A percentile compares a stretch with the other conserved stretches of the same genome.
phyloP scores from a whole-genome alignment of 805 yeast species.

The Lachancea waltii region DNA sequence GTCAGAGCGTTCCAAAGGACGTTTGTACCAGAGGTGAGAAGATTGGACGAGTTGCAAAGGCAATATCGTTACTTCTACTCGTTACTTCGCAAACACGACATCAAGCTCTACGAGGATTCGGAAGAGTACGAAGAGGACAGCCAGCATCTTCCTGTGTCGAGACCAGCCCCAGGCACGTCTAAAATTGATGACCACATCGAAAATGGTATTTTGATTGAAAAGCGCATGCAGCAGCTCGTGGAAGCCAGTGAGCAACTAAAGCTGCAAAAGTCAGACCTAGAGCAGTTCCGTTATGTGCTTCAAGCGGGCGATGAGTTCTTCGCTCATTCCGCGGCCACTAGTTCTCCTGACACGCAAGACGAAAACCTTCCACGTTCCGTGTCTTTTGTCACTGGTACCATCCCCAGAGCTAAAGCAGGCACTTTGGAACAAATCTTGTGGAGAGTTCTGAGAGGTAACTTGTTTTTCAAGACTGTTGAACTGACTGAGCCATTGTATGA shows the following conservation, averaged over 20 bases:
- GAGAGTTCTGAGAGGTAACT: slow-evolving; percentile 70
- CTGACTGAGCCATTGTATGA: slow-evolving; percentile 52
- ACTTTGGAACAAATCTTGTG: slow-evolving; percentile 64
- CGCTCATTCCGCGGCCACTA: slow-evolving; percentile 16
- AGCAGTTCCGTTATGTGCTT: slow-evolving; percentile 53
- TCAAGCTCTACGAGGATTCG: slow-evolving; percentile 30
- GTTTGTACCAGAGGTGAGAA: slow-evolving; percentile 81
- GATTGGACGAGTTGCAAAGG: slow-evolving; percentile 79
- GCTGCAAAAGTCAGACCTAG: slow-evolving; percentile 47
- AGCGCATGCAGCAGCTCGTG: slow-evolving; percentile 63
- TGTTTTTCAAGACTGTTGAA: slow-evolving; percentile 54
- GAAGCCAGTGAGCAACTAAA: slow-evolving; percentile 61
- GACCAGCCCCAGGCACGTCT: slow-evolving; percentile 39
- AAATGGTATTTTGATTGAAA: slow-evolving; percentile 62
- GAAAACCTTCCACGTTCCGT: slow-evolving; percentile 7
- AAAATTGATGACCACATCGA: slow-evolving; percentile 67
- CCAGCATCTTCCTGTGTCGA: no score
- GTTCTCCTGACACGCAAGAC: slow-evolving; percentile 7
- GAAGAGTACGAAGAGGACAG: slow-evolving; percentile 22
- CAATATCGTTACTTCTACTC: slow-evolving; percentile 57
- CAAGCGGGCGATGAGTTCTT: slow-evolving; percentile 46
- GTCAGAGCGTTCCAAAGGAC: slow-evolving; percentile 84
- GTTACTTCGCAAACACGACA: slow-evolving; percentile 45
- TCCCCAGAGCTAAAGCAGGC: slow-evolving; percentile 51
- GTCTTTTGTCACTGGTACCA: slow-evolving; percentile 51